Evolutionary conservation across 78 protist genomes (phyloP).

Genomic region (Polysphondylium violaceum): DNA sequence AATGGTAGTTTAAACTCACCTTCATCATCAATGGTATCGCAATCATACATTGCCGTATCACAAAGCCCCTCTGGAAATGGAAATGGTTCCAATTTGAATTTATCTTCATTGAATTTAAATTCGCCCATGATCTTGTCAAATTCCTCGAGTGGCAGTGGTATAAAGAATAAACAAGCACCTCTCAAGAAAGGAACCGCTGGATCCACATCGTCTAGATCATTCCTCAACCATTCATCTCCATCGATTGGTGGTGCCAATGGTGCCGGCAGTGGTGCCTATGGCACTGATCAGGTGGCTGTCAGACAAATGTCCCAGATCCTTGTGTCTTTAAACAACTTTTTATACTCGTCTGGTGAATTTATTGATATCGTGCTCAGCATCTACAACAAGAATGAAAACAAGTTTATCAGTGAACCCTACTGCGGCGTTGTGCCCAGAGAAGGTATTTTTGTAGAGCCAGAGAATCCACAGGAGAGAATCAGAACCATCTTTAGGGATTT

Average conservation of each 20-base stretch:
- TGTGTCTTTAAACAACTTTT: conserved; percentile 50
- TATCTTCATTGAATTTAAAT: conserved; percentile 46
- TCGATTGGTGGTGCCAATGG: background rate
- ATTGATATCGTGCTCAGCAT: conserved; percentile 48
- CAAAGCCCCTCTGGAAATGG: conserved; percentile 13
- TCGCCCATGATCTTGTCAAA: conserved; percentile 33
- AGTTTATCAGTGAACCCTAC: conserved; percentile 32
- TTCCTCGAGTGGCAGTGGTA: no score
- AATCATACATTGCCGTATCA: background rate
- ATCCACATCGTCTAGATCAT: conserved; percentile 5
- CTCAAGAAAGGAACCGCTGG: background rate
- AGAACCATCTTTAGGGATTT: conserved; percentile 60
- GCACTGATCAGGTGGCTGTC: background rate
- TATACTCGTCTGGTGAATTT: conserved; percentile 66
- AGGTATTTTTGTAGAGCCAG: conserved; percentile 78
- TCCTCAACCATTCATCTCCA: no score
- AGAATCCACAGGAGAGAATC: conserved; percentile 65
- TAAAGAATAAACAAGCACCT: no score
- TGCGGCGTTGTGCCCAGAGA: conserved; percentile 52
- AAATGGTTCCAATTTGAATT: background rate
- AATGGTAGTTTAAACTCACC: conserved; percentile 1
- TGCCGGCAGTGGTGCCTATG: background rate
- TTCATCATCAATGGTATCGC: background rate
- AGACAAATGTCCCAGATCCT: conserved; percentile 27
- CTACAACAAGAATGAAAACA: conserved; percentile 28